Base-by-base conservation (phyloP, 768 basidiomycete species). In the Favolaschia claudopus region DNA sequence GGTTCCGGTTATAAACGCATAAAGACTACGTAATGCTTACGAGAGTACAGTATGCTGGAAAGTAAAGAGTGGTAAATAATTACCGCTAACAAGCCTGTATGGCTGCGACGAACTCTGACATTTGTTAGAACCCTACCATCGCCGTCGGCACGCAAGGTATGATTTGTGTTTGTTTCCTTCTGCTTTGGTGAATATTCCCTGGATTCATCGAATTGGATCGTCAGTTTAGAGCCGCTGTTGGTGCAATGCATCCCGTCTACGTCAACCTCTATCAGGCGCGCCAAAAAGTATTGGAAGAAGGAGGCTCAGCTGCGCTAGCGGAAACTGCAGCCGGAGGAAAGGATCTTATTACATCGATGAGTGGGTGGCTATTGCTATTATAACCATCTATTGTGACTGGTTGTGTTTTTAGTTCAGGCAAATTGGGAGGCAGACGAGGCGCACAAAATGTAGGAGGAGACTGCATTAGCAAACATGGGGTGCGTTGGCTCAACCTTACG, bases 401-500 rank as follows among this genome's bases (percentile, higher is more conserved):
- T 20, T 19, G 43, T 38, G 24, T 29, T 20, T 55, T 8, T 49
- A 76, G 75, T 75, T 45, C 68, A 66, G 54, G 68, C 72, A 6
- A 76, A 75, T 49, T 68, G 67, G 63, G 62, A 67, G 10, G 67
- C 72, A 1, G 63, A 70, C 15, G 67, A 69, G 22, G 63, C 67
- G n/a, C 72, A 74, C 32, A 57, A 65, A 13, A 58, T 75, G 55
- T 40, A 69, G 1, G 75, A 76, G 38, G 59, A 68, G 27, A 66
- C 69, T 20, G 60, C 76, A 15, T 31, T 72, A 8, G 71, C 66
- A 1, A 75, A 75, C 32, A 72, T 75, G 63, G 61, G 70, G 75
- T 74, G 25, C 13, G 66, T 19, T 1, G n/a, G 3, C 15, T 28
- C 44, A 20, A 2, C 17, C 27, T 29, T 6, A 33, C n/a, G 31